A percentile compares a stretch with the other conserved stretches of the same genome.
Conservation (phyloP, 78 protist genomes). For the Reticulomyxa filosa region DNA sequence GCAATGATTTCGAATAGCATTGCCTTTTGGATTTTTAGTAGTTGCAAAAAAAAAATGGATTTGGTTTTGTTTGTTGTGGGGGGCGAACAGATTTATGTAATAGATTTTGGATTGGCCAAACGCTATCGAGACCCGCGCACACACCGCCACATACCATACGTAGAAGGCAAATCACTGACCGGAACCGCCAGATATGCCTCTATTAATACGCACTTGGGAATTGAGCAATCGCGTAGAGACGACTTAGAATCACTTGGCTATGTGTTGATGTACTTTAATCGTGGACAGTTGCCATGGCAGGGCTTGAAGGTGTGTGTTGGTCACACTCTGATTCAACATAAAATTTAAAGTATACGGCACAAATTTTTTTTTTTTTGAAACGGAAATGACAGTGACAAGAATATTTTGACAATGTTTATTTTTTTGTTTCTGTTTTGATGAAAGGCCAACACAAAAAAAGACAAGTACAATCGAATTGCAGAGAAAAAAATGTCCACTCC, state of each 20-base stretch:
- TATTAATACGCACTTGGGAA: slow-evolving; percentile 77
- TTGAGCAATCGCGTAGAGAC: slow-evolving; percentile 48
- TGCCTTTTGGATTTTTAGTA: background rate
- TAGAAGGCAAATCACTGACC: slow-evolving; percentile 80
- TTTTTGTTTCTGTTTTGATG: too few species aligned
- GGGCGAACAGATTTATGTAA: background rate
- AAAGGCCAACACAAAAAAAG: slow-evolving; percentile 69
- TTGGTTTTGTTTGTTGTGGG: background rate
- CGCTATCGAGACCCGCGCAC: slow-evolving; percentile 70
- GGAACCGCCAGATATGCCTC: slow-evolving; percentile 86
- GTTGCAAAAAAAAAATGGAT: background rate
- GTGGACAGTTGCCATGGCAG: slow-evolving; percentile 95
- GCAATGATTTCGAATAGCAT: background rate
- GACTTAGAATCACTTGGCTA: slow-evolving; percentile 77
- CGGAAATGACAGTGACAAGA: too few species aligned
- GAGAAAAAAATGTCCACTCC: slow-evolving; percentile 67
- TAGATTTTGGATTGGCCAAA: slow-evolving; percentile 53
- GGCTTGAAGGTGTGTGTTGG: too few species aligned
- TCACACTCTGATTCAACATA: too few species aligned
- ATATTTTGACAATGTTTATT: too few species aligned
- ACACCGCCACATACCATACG: slow-evolving; percentile 78
- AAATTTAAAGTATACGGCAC: too few species aligned
- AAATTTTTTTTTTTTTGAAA: too few species aligned
- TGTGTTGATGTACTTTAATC: slow-evolving; percentile 67
- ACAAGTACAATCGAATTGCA: slow-evolving; percentile 75